A percentile compares a stretch with the other conserved stretches of the same genome.
These are phyloP conservation scores for Talaromyces piceae DNA, from an alignment of 2,329 filamentous ascomycete genomes.

Conservation along the genomic window DNA sequence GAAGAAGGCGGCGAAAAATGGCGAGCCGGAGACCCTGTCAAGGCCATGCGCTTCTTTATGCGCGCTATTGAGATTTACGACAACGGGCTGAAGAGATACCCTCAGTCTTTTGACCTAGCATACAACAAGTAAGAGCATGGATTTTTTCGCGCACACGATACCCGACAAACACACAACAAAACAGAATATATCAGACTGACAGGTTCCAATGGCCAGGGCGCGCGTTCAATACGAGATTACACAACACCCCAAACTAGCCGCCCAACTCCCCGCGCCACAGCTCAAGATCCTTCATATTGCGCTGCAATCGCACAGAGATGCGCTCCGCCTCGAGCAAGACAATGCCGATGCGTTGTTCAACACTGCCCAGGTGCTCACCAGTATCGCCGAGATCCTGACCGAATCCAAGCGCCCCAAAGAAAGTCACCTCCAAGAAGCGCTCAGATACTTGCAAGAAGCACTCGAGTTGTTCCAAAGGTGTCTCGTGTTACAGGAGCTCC, in stretches of 20 bases:
- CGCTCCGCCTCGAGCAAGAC: slow-evolving; percentile 51
- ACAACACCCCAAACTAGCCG: slow-evolving; percentile 56
- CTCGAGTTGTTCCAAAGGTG: slow-evolving; percentile 54
- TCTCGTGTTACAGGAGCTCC: slow-evolving; percentile 46
- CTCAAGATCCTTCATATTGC: slow-evolving; percentile 53
- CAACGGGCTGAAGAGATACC: slow-evolving; percentile 54
- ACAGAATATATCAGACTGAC: no score
- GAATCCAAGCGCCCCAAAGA: slow-evolving; percentile 44
- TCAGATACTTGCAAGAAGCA: slow-evolving; percentile 52
- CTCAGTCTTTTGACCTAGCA: slow-evolving; percentile 60
- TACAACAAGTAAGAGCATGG: slow-evolving; percentile 60
- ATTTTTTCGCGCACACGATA: background rate
- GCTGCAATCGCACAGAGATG: slow-evolving; percentile 56
- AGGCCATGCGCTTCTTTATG: slow-evolving; percentile 52
- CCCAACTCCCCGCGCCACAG: slow-evolving; percentile 48
- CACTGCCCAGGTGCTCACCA: slow-evolving; percentile 61
- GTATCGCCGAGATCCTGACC: slow-evolving; percentile 53
- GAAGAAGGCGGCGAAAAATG: slow-evolving; percentile 70
- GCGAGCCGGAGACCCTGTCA: slow-evolving; percentile 62
- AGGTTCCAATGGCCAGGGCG: slow-evolving; percentile 41
- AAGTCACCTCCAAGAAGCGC: slow-evolving; percentile 38
- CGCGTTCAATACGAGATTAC: slow-evolving; percentile 63
- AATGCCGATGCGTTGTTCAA: slow-evolving; percentile 67
- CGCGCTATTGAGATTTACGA: slow-evolving; percentile 61
- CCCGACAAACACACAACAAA: no score